These are phyloP conservation scores for Poa pratensis DNA, from an alignment of 176 grass and related monocot species.

Conservation along the genomic window DNA sequence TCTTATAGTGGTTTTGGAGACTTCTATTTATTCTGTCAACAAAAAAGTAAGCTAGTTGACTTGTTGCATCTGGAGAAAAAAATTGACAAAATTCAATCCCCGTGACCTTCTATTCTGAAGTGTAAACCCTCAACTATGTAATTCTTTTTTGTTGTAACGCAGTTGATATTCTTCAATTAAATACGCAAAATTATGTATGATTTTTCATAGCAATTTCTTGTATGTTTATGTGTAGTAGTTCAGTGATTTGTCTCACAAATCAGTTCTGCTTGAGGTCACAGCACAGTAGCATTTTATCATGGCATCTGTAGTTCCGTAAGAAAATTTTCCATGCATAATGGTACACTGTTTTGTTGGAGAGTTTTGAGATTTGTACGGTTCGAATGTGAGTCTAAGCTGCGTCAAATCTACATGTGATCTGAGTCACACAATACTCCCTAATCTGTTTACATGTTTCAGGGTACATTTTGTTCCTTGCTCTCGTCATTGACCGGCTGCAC, in stretches of 20 bases:
- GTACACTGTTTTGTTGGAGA: conserved; percentile 1
- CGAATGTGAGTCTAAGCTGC: neutral
- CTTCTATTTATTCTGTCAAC: neutral
- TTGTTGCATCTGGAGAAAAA: neutral
- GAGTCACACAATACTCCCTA: neutral
- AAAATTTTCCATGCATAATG: neutral
- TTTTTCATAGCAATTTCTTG: neutral
- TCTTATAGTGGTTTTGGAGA: neutral
- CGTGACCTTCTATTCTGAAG: neutral
- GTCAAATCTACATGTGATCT: neutral
- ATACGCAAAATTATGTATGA: neutral
- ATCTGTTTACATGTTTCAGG: conserved; percentile 50
- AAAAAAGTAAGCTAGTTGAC: neutral
- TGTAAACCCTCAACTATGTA: neutral
- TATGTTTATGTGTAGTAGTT: neutral
- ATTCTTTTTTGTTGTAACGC: neutral
- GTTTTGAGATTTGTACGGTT: neutral
- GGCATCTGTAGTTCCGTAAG: neutral
- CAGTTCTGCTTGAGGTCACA: neutral
- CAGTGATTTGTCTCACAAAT: neutral
- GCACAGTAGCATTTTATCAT: neutral
- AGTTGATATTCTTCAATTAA: neutral
- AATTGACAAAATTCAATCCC: neutral
- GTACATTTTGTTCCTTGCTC: conserved; percentile 78
- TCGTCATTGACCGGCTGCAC: conserved; percentile 81